These are phyloP conservation scores for Litsea cubeba DNA, from an alignment of 164 flowering plant genomes.

Conservation along the genomic window DNA sequence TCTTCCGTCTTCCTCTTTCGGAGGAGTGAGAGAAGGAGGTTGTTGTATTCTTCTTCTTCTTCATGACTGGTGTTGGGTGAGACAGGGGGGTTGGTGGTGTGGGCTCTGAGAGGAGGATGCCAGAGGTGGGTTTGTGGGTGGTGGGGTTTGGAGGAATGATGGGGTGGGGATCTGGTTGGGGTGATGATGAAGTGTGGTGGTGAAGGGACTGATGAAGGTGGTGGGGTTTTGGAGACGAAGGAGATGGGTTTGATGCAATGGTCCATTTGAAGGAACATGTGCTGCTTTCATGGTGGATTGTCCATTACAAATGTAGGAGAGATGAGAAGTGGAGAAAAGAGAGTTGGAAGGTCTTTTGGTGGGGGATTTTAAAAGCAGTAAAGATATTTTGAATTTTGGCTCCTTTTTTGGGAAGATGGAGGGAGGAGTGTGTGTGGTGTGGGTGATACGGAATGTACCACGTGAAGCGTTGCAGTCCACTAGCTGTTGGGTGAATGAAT, in stretches of 20 bases:
- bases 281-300: not conserved
- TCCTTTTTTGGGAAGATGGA: not conserved
- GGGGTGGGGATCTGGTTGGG: not conserved
- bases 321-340: not conserved
- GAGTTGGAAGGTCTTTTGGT: not conserved
- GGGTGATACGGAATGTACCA: not conserved
- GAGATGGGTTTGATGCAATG: not conserved
- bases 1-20: slow-evolving; percentile 79
- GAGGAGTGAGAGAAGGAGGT: slow-evolving; percentile 52
- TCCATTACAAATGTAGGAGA: not conserved
- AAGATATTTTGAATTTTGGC: not conserved
- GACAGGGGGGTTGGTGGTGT: slow-evolving; percentile 1
- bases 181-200: not conserved
- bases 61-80: not conserved
- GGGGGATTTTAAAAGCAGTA: too few species aligned
- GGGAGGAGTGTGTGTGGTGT: not conserved
- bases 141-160: not conserved
- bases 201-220: not conserved
- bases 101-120: not conserved
- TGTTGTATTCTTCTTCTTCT: slow-evolving; percentile 14
- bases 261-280: slow-evolving; percentile 1
- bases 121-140: not conserved
- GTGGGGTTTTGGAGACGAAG: slow-evolving; percentile 5
- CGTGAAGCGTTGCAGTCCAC: not conserved
- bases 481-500: too few species aligned